Evolutionary conservation across 2,329 filamentous ascomycete genomes (phyloP).

Genomic region (Phialophora chinensis): DNA sequence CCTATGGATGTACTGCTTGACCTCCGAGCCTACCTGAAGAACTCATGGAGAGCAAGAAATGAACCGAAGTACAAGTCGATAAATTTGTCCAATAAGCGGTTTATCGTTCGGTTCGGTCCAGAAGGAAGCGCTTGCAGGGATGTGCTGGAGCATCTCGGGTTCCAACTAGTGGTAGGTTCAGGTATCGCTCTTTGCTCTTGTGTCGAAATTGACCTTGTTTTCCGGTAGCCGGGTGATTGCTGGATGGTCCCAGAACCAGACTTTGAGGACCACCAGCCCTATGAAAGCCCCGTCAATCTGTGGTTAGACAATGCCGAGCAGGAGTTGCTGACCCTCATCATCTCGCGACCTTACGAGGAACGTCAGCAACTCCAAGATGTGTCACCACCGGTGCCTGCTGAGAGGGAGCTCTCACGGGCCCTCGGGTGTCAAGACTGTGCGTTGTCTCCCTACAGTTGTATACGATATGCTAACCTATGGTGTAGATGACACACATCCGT

Average conservation of each 20-base stretch:
- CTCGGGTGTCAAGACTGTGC: conserved; percentile 38
- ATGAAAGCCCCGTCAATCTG: conserved; percentile 49
- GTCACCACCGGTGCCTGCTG: conserved; percentile 30
- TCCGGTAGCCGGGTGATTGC: conserved; percentile 41
- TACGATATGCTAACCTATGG: conserved; percentile 18
- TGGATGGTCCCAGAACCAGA: conserved; percentile 53
- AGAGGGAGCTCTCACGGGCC: conserved; percentile 32
- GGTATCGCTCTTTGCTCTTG: background rate
- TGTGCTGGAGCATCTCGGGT: conserved; percentile 65
- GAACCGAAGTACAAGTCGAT: conserved; percentile 53
- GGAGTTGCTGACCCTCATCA: conserved; percentile 63
- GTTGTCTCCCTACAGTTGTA: conserved; percentile 5
- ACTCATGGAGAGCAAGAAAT: conserved; percentile 59
- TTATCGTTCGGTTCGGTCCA: conserved; percentile 66
- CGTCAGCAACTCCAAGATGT: conserved; percentile 37
- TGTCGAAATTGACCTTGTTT: conserved; percentile 18
- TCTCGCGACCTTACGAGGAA: conserved; percentile 50
- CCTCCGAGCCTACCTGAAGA: conserved; percentile 65
- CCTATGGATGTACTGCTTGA: conserved; percentile 63
- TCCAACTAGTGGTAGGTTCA: conserved; percentile 54
- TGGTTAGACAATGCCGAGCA: conserved; percentile 66
- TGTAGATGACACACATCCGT: conserved; percentile 46
- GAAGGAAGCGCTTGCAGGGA: conserved; percentile 61
- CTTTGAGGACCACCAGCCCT: conserved; percentile 45
- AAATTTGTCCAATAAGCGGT: conserved; percentile 66